Evolutionary conservation across 306 rosid species (phyloP), one percentile per base, ranked within the genome.

Genomic region (Vicia villosa): DNA sequence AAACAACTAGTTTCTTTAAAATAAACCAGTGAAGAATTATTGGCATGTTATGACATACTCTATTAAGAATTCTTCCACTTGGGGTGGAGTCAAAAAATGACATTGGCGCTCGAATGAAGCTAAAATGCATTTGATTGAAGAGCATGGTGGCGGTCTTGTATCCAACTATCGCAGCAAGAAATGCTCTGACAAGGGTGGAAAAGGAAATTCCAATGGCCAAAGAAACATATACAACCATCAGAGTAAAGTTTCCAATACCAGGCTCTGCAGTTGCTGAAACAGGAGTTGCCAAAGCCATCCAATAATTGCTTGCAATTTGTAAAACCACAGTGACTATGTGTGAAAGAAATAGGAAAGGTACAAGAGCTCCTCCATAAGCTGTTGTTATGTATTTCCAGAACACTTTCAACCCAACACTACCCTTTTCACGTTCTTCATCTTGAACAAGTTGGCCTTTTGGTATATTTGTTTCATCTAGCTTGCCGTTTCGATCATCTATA

Each of bases 221-320:
- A 73, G 86, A 83, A 66, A 80, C 88, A 52, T 81, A 92, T 52
- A 92, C 88, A 17, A 63, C 55, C 57, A 89, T 68, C 21, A 89
- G 96, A 43, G 60, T 82, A 60, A 81, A 58, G 65, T 55, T 75
- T 47, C 63, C 76, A 58, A 84, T 76, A 38, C 70, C 34, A 41
- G 89, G 73, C 22, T 87, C 76, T 13, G 42, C 40, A 5, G 84
- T 89, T 63, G 51, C 66, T 16, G 95, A 87, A 54, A 75, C 83
- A 47, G 96, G 95, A 79, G 86, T 79, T 63, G 88, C 95, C 91
- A 84, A 83, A 42, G 96, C 86, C 92, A 89, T 92, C 98, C 98
- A 92, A 58, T 86, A 92, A 79, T 85, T 92, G 84, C 96, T 88
- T 49, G 84, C 91, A 67, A 92, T 82, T 70, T 87, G 86, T 66